Evolutionary conservation across 2,329 filamentous ascomycete species (phyloP), one percentile per base, ranked within the genome.

Genomic region (Penicillium sclerotigenum): DNA sequence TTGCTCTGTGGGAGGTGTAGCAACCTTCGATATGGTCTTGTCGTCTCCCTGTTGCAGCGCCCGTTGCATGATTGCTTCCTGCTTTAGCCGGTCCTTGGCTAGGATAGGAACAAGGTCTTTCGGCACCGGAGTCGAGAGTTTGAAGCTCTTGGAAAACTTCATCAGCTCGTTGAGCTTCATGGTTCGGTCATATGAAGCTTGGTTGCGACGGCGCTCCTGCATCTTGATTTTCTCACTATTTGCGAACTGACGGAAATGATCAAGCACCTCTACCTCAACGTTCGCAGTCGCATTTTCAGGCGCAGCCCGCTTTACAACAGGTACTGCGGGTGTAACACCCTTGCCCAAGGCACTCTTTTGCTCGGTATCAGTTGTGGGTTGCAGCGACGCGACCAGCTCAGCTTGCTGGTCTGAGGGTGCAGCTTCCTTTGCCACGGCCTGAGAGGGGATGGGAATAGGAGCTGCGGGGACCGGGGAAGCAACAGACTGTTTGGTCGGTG

Each of bases 11-110:
- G 76, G 71, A 13, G 74, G 71, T 9, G 72, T 52, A n/a, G 64
- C 58, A 29, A 72, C 69, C 77, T 85, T 71, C 67, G 77, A 65
- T 65, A 73, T 68, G 40, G 77, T 69, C 60, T 83, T 78, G 42
- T 80, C 76, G 54, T 90, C 86, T 2, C 86, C 87, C 63, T 93
- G 88, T 68, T 86, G 84, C 58, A 90, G 85, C 1, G 91, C 91
- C 73, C 92, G 95, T 65, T 91, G 88, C 68, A 96, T 88, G 60
- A 99, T 97, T 69, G 92, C 86, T 68, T 91, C 87, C 75, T 97
- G 94, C 77, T 97, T 99, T 43, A 80, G 83, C n/a, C 91, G 91
- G 70, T 99, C 94, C 72, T 97, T 99, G 56, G 94, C 93, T 58
- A 99, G 88, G 63, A 99, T 99, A 1, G 90, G 88, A 28, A 99